These are phyloP conservation scores for Kwoniella shivajii DNA, from an alignment of 1,284 basidiomycete species.

Conservation along the genomic window DNA sequence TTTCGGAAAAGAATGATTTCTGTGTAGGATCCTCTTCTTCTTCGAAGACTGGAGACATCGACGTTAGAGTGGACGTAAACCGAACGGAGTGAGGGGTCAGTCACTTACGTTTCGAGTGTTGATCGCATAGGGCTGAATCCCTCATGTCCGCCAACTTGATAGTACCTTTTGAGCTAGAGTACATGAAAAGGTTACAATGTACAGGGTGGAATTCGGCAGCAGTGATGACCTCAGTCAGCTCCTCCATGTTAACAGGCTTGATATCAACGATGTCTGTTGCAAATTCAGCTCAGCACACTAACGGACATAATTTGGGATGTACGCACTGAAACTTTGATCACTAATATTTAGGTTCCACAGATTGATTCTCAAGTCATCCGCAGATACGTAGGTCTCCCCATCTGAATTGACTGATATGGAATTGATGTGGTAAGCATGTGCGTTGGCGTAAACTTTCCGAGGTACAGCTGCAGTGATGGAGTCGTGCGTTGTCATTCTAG, in stretches of 20 bases:
- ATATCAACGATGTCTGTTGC: constrained; percentile 97
- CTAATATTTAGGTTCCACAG: constrained; percentile 98
- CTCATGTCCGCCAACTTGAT: constrained; percentile 99
- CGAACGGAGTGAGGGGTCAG: constrained; percentile 13
- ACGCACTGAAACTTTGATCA: constrained; percentile 98
- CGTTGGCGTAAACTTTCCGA: constrained; percentile 98
- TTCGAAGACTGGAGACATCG: constrained; percentile 74
- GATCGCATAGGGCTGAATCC: constrained; percentile 94
- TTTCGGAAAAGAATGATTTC: constrained; percentile 99
- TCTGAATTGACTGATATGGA: constrained; percentile 99
- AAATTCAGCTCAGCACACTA: not conserved
- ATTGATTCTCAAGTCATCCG: constrained; percentile 95
- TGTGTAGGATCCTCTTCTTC: constrained; percentile 97
- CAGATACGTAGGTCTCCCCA: constrained; percentile 98
- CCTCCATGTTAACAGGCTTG: constrained; percentile 99
- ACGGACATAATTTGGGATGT: not conserved
- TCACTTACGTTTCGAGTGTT: constrained; percentile 87
- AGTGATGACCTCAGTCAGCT: constrained; percentile 98
- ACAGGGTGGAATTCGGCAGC: constrained; percentile 98
- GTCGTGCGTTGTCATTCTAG: constrained; percentile 90
- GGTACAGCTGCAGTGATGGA: constrained; percentile 98
- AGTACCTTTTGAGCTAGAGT: constrained; percentile 98
- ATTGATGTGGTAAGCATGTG: constrained; percentile 99
- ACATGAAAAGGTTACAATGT: constrained; percentile 99
- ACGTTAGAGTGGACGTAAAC: not conserved